Base-by-base conservation (phyloP, 176 grass and related monocot genomes). In the Poa annua region DNA sequence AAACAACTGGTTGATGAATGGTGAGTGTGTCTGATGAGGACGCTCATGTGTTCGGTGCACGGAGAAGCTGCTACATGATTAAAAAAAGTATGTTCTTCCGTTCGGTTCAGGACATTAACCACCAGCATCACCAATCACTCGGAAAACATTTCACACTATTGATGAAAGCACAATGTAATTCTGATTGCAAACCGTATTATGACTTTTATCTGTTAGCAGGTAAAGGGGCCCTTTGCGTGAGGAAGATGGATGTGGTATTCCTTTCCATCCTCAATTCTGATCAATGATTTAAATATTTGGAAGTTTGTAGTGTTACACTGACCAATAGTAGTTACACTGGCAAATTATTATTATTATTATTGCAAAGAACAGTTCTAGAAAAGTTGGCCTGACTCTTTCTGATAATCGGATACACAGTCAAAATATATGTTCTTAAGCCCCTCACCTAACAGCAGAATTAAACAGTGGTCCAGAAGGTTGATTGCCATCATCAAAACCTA, bases 1-100 rank as follows among this genome's bases (percentile, higher is more conserved):
- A 69, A 85, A 68, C 62, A 85, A 78, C 55, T 68, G 74, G 74
- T 77, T 85, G 74, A 50, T 78, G 35, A 38, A 78, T 56, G 47
- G 15, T 52, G 69, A 55, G 56, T 32, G 76, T 78, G 65, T 52
- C 20, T 85, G 47, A 12, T 44, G 77, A 75, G 62, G 81, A 63
- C 35, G 22, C 72, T 61, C 84, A 69, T 65, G 83, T 86, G 86
- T 85, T 88, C 41, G 86, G 77, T 82, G 82, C 69, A 59, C 68
- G 49, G 57, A 79, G 54, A 56, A 63, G 85, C 32, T 13, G 70
- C 61, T 9, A 50, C 47, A 53, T 60, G 4, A 50, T 50, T n/a
- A n/a, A 48, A 48, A 48, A 69, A 61, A 24, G 49, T 48, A 17
- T 76, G 38, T 7, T 70, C 8, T 13, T 54, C 8, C 66, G n/a